A percentile compares a stretch with the other conserved stretches of the same genome.
Evolutionary conservation across 2,329 filamentous ascomycete species (phyloP).

Genomic region (Sarocladiaceae sp.): DNA sequence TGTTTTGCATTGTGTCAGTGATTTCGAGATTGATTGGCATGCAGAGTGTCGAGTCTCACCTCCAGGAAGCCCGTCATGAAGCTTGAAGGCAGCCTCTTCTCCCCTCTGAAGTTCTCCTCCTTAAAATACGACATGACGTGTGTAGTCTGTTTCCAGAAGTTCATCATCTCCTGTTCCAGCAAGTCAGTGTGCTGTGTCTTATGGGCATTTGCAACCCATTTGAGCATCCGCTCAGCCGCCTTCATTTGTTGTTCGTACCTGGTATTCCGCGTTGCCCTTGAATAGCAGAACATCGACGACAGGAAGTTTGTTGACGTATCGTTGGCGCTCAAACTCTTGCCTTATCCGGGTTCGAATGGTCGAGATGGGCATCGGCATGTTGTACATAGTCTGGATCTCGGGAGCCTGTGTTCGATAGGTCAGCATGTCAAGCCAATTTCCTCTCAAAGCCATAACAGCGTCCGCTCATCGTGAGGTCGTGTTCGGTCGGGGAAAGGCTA

Average conservation of each 20-base stretch:
- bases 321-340: constrained; percentile 93
- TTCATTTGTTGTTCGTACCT: constrained; percentile 53
- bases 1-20: constrained; percentile 24
- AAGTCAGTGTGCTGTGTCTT: constrained; percentile 1
- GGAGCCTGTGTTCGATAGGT: constrained; percentile 61
- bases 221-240: background rate
- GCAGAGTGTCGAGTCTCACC: constrained; percentile 49
- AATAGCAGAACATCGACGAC: constrained; percentile 87
- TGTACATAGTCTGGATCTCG: constrained; percentile 97
- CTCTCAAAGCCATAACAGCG: background rate
- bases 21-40: too few relatives aligned
- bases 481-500: constrained; percentile 11
- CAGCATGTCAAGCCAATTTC: constrained; percentile 12
- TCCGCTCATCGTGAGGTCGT: background rate
- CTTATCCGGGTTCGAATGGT: constrained; percentile 87
- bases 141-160: constrained; percentile 97
- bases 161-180: constrained; percentile 78
- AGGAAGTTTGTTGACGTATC: constrained; percentile 84
- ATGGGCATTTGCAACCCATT: constrained; percentile 13
- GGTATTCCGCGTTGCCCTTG: constrained; percentile 89
- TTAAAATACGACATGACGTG: constrained; percentile 98
- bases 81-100: constrained; percentile 74
- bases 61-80: constrained; percentile 96
- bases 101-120: constrained; percentile 71
- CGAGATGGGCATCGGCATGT: constrained; percentile 81